These are phyloP conservation scores for Suillus luteus DNA, from an alignment of 768 basidiomycete species.

Conservation along the genomic window DNA sequence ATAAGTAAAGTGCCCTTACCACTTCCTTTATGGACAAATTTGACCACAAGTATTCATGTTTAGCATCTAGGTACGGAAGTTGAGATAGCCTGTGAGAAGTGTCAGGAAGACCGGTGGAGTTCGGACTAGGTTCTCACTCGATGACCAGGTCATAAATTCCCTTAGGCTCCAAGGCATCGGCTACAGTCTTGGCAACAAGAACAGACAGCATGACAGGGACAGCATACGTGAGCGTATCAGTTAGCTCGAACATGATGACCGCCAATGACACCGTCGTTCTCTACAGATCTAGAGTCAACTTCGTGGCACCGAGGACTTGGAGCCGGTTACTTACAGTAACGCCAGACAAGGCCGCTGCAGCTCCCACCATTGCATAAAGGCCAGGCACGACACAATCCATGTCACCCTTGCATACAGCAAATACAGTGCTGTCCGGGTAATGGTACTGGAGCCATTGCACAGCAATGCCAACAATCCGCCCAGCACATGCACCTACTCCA, in stretches of 20 bases:
- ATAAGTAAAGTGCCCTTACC: conserved; percentile 44
- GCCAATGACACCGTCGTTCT: conserved; percentile 91
- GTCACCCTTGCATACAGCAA: conserved; percentile 64
- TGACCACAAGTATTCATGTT: conserved; percentile 89
- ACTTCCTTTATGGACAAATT: conserved; percentile 73
- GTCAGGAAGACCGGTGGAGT: conserved; percentile 1
- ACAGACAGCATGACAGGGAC: conserved; percentile 89
- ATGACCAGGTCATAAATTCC: conserved; percentile 98
- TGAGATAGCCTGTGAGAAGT: conserved; percentile 58
- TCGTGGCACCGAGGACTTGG: conserved; percentile 2
- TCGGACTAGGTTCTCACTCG: conserved; percentile 46
- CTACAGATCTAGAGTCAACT: conserved; percentile 36
- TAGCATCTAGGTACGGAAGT: conserved; percentile 90
- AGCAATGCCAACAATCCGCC: conserved; percentile 79
- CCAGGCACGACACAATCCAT: conserved; percentile 84
- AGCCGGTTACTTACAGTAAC: conserved; percentile 69
- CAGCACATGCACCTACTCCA: conserved; percentile 92
- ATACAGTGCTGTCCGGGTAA: conserved; percentile 61
- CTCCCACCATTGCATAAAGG: conserved; percentile 94
- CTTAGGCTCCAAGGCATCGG: conserved; percentile 55
- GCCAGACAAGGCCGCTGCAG: conserved; percentile 92
- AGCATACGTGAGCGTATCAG: conserved; percentile 89
- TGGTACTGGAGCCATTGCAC: conserved; percentile 76
- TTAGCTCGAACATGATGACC: conserved; percentile 96
- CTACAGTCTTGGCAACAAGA: conserved; percentile 54